A percentile compares a stretch with the other conserved stretches of the same genome.
These are phyloP conservation scores for Alternaria sp. DNA, from an alignment of 2,329 filamentous ascomycete genomes.

Conservation along the genomic window DNA sequence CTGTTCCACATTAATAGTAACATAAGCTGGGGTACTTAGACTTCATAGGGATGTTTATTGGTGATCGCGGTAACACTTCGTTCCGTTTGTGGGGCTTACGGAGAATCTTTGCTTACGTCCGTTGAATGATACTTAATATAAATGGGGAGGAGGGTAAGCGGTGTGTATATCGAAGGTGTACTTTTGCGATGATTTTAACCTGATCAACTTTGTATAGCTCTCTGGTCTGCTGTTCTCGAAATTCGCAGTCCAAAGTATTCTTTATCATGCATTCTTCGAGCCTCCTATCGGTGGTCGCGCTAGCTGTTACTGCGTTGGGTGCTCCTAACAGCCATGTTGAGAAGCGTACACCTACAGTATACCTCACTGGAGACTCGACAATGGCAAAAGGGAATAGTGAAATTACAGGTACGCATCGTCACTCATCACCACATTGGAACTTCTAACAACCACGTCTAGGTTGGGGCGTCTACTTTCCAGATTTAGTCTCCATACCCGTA, in stretches of 20 bases:
- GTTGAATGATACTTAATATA: background rate
- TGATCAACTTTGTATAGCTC: background rate
- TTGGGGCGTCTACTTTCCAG: conserved; percentile 69
- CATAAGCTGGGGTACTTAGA: conserved; percentile 12
- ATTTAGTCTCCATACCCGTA: conserved; percentile 61
- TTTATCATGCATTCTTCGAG: conserved; percentile 19
- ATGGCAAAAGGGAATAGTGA: conserved; percentile 63
- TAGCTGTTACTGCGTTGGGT: conserved; percentile 32
- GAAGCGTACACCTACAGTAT: conserved; percentile 57
- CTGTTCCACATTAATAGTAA: background rate
- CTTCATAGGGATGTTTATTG: conserved; percentile 6
- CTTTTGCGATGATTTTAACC: background rate
- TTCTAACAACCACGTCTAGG: conserved; percentile 51
- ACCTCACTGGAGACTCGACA: conserved; percentile 69
- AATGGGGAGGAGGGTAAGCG: background rate
- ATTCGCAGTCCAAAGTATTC: background rate
- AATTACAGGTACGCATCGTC: conserved; percentile 47
- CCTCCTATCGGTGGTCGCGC: conserved; percentile 31
- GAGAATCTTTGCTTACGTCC: background rate
- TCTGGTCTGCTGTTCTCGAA: background rate
- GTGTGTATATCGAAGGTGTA: background rate
- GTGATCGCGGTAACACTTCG: conserved; percentile 7
- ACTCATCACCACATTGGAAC: background rate
- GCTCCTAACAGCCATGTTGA: conserved; percentile 33
- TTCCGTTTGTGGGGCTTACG: conserved; percentile 1